A percentile compares a stretch with the other conserved stretches of the same genome.
These are phyloP conservation scores for Rosa rugosa DNA, from an alignment of 306 rosid species.

Conservation along the genomic window DNA sequence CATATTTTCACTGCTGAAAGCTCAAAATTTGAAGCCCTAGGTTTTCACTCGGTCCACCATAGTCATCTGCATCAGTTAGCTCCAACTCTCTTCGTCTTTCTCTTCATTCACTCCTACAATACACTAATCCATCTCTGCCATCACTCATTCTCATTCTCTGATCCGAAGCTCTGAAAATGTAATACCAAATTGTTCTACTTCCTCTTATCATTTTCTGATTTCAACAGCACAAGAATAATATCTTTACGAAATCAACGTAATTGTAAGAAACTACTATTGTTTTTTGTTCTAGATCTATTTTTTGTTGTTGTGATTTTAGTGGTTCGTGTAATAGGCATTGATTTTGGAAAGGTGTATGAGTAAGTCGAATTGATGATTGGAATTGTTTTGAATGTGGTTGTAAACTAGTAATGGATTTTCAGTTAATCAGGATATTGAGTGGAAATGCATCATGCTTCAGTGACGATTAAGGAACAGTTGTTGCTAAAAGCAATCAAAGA, in stretches of 20 bases:
- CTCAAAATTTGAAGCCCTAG: slow-evolving; percentile 9
- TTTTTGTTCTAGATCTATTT: not conserved
- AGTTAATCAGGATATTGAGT: slow-evolving; percentile 22
- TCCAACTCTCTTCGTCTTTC: not conserved
- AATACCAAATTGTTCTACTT: not conserved
- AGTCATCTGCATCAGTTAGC: not conserved
- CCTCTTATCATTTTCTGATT: not conserved
- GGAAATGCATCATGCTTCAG: slow-evolving; percentile 65
- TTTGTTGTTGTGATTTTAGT: not conserved
- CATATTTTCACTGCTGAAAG: slow-evolving; percentile 9
- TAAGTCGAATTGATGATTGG: slow-evolving; percentile 1
- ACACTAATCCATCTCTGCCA: slow-evolving; percentile 3
- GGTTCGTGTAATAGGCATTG: not conserved
- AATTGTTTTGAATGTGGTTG: not conserved
- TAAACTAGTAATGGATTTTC: not conserved
- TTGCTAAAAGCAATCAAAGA: slow-evolving; percentile 72
- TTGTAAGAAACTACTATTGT: not conserved
- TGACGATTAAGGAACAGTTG: slow-evolving; percentile 65
- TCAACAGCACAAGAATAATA: not conserved
- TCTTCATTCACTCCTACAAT: not conserved
- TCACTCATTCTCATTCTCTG: not conserved
- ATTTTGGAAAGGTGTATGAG: not conserved
- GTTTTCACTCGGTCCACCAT: not conserved
- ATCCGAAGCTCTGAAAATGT: not conserved
- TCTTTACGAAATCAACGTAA: not conserved